Conservation (phyloP, 2,329 filamentous ascomycete genomes). For the Fusarium lyarnte region DNA sequence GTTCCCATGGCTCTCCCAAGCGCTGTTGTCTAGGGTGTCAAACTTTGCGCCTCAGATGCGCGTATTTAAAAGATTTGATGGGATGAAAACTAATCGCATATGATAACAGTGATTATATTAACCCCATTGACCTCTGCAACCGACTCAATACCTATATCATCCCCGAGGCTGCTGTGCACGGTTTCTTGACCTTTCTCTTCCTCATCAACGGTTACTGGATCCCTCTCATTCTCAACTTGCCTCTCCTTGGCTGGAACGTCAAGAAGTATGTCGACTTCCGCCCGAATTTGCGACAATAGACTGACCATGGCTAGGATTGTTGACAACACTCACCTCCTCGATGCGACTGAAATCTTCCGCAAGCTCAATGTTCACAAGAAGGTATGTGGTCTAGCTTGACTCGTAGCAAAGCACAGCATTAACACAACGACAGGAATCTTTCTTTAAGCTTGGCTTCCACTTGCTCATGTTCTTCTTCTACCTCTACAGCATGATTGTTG, state of each 20-base stretch:
- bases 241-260: slow-evolving; percentile 89
- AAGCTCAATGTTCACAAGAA: slow-evolving; percentile 99
- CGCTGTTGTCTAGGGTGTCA: slow-evolving; percentile 19
- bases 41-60: slow-evolving; percentile 30
- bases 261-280: slow-evolving; percentile 83
- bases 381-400: slow-evolving; percentile 59
- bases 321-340: slow-evolving; percentile 95
- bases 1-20: slow-evolving; percentile 34
- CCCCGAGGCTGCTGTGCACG: slow-evolving; percentile 97
- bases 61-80: slow-evolving; percentile 3
- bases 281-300: background rate
- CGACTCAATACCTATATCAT: slow-evolving; percentile 99
- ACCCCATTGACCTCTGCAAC: slow-evolving; percentile 99
- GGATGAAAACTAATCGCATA: slow-evolving; percentile 28
- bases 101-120: slow-evolving; percentile 90
- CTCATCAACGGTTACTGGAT: slow-evolving; percentile 99
- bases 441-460: slow-evolving; percentile 98
- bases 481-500: slow-evolving; percentile 98
- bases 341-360: slow-evolving; percentile 98
- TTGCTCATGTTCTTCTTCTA: slow-evolving; percentile 99
- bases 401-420: slow-evolving; percentile 18
- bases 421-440: slow-evolving; percentile 79
- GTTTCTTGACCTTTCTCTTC: slow-evolving; percentile 94
- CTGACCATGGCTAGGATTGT: slow-evolving; percentile 74
- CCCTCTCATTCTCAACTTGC: slow-evolving; percentile 89